Conservation (phyloP, 2,329 filamentous ascomycete genomes). For the Trichoderma cornu-damae region DNA sequence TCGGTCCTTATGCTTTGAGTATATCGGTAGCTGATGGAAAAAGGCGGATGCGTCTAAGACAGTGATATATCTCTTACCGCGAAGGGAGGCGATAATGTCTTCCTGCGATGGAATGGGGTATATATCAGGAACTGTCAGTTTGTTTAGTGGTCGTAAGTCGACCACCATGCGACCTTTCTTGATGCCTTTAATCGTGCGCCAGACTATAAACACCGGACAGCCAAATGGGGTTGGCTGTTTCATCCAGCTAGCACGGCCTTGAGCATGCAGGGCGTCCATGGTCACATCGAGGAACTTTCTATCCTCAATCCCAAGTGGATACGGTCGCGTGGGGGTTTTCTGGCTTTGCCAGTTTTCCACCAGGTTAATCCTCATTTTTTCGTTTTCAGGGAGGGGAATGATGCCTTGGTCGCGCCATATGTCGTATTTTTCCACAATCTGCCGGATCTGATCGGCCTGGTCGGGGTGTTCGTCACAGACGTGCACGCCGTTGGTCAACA, state of each 20-base stretch:
- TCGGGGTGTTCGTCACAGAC: too few relatives aligned
- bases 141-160: not conserved
- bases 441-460: not conserved
- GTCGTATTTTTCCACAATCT: not conserved
- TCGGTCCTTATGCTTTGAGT: not conserved
- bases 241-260: not conserved
- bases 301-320: not conserved
- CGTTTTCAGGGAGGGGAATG: not conserved
- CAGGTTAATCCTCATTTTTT: not conserved
- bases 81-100: not conserved
- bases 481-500: not conserved
- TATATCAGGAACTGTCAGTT: not conserved
- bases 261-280: not conserved
- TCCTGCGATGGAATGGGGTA: not conserved
- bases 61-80: not conserved
- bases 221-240: not conserved
- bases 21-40: not conserved
- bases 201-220: not conserved
- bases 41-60: not conserved
- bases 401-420: not conserved
- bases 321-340: not conserved
- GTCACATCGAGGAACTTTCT: not conserved
- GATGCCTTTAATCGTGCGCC: not conserved
- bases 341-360: not conserved
- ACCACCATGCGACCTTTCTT: not conserved